Evolutionary conservation across 306 rosid species (phyloP), one percentile per base, ranked within the genome.

Genomic region (Quercus variabilis): DNA sequence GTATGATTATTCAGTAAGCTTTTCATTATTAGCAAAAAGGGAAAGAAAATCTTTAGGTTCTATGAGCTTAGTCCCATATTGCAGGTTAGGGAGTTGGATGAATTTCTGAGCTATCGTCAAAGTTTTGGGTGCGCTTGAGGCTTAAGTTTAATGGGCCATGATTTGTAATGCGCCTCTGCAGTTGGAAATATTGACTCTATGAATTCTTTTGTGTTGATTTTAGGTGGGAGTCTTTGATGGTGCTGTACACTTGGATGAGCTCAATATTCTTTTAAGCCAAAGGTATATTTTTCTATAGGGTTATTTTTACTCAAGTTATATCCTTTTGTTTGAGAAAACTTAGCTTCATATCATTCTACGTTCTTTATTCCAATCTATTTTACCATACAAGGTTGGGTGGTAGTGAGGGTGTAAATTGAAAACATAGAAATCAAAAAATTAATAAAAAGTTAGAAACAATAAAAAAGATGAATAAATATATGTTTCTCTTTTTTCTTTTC

Each of bases 191-290:
- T 55, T 55, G 6, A 55, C 20, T 55, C 20, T 4, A 15, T 15
- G 6, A 49, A 49, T 49, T 49, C 54, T 18, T 49, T 58, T 31
- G 23, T 79, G 71, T 69, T 81, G 28, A 78, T 58, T 77, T 80
- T 86, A 94, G 97, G 75, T 58, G 55, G 63, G 88, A 80, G 91
- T 92, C 76, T 89, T 63, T 54, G 82, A 86, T 79, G 91, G 83
- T 62, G 87, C 86, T n/a, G 91, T 94, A 31, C 97, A 81, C 71
- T 80, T 92, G 85, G 97, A 92, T 65, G 95, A 92, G 81, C 81
- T 94, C 17, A 86, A 75, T 71, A 81, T 83, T 81, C 83, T 94
- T 79, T 78, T 92, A 71, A 68, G 89, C 60, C 83, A 77, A 85
- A 85, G 93, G 97, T 94, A 80, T 72, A 83, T 20, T 58, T 30